These are phyloP conservation scores for Carex arenaria DNA, from an alignment of 202 grass and related monocot genomes.

Conservation along the genomic window DNA sequence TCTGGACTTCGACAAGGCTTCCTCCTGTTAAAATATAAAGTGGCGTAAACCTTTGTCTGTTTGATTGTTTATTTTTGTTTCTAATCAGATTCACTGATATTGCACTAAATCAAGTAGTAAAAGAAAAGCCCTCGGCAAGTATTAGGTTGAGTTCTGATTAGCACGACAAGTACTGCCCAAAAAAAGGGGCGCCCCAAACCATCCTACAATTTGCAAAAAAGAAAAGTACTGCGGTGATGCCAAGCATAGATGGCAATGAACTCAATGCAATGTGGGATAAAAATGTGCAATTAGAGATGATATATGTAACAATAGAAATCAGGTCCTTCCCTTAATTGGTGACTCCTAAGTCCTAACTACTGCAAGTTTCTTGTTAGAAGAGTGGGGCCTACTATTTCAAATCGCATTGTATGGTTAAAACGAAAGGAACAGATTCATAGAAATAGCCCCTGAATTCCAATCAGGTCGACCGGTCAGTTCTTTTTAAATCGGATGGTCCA, in stretches of 20 bases:
- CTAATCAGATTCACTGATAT: neutral
- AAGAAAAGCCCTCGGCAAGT: neutral
- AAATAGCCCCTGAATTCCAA: neutral
- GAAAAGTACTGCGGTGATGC: neutral
- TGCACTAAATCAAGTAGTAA: neutral
- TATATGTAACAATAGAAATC: neutral
- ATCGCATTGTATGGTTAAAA: neutral
- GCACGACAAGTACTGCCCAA: neutral
- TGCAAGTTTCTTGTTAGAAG: neutral
- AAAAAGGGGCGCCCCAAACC: neutral
- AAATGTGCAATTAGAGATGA: neutral
- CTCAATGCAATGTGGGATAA: neutral
- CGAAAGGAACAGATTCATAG: neutral
- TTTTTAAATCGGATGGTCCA: neutral
- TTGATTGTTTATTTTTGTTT: neutral
- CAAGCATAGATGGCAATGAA: neutral
- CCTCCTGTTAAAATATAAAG: constrained; percentile 71
- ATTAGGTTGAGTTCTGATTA: neutral
- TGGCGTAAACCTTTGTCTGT: constrained; percentile 14
- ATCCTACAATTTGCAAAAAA: neutral
- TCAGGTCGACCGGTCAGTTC: neutral
- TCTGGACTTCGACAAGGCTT: constrained; percentile 58
- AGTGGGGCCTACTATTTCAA: neutral
- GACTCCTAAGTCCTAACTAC: neutral
- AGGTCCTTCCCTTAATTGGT: neutral